These are phyloP conservation scores for Penicillium roqueforti DNA, from an alignment of 495 filamentous ascomycete genomes.

Conservation along the genomic window DNA sequence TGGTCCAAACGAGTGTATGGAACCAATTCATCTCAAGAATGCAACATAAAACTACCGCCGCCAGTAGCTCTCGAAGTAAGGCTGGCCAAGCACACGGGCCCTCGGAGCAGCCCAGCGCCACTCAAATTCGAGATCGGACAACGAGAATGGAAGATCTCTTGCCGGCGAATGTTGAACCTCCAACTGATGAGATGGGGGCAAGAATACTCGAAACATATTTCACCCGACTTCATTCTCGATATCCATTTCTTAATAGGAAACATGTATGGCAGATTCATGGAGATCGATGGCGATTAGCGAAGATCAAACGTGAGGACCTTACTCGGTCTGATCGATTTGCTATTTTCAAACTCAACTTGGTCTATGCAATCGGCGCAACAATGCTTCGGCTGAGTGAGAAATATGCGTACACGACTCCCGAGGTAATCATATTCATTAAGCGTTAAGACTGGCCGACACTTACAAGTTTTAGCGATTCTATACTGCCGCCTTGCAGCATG, in stretches of 20 bases:
- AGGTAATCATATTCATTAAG: constrained; percentile 22
- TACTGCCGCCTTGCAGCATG: constrained; percentile 46
- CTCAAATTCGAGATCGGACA: constrained; percentile 20
- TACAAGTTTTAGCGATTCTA: constrained; percentile 38
- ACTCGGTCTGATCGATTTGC: constrained; percentile 41
- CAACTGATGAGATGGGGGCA: constrained; percentile 45
- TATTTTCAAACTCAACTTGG: constrained; percentile 50
- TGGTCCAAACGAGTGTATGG: constrained; percentile 53
- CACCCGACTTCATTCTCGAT: constrained; percentile 42
- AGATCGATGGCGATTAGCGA: constrained; percentile 40
- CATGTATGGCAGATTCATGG: constrained; percentile 44
- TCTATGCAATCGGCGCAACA: constrained; percentile 51
- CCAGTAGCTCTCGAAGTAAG: constrained; percentile 3
- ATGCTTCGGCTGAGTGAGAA: constrained; percentile 46
- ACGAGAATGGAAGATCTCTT: constrained; percentile 38
- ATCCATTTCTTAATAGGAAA: constrained; percentile 48
- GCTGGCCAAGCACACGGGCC: constrained; percentile 4
- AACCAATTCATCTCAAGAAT: constrained; percentile 44
- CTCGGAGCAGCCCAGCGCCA: constrained; percentile 5
- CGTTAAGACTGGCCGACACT: neutral
- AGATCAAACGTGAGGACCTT: constrained; percentile 38
- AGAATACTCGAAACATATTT: constrained; percentile 47
- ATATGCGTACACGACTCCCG: constrained; percentile 43
- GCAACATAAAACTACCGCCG: constrained; percentile 14
- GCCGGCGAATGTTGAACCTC: constrained; percentile 43